Percentiles rank a stretch among this genome's conserved stretches.
Conservation (phyloP, 108 stramenopile species). For the Skeletonema marinoi region DNA sequence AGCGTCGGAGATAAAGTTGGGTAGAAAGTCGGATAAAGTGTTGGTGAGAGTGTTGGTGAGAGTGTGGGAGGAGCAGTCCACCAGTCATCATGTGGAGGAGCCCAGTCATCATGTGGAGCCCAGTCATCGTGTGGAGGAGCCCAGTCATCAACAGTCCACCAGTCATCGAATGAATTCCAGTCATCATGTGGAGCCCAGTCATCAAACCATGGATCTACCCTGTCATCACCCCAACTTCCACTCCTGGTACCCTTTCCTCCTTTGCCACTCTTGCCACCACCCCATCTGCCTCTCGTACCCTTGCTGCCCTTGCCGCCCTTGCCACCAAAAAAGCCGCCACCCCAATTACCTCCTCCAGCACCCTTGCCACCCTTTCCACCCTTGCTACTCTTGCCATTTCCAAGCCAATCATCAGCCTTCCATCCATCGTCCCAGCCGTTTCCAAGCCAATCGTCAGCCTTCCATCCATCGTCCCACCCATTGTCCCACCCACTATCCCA, state of each 20-base stretch:
- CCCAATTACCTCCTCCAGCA: too few relatives aligned
- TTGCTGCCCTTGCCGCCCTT: background rate
- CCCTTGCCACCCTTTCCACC: background rate
- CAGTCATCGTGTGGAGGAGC: too few relatives aligned
- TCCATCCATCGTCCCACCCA: background rate
- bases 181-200: background rate
- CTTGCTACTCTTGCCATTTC: background rate
- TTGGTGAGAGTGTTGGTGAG: background rate
- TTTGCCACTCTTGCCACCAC: background rate
- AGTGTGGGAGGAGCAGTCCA: background rate
- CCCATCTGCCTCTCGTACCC: background rate
- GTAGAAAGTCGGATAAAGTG: conserved; percentile 2
- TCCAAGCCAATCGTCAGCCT: background rate
- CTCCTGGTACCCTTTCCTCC: too few relatives aligned
- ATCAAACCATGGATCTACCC: background rate
- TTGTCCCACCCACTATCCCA: background rate
- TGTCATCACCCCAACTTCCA: background rate
- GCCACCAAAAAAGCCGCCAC: background rate
- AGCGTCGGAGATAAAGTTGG: background rate
- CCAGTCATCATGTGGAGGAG: background rate
- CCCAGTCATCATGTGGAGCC: background rate
- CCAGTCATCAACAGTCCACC: background rate
- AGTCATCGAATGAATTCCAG: background rate
- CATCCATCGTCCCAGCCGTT: background rate
- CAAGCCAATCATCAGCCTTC: background rate